Evolutionary conservation across 2,329 filamentous ascomycete genomes (phyloP).

Genomic region (Neofusicoccum sp.): DNA sequence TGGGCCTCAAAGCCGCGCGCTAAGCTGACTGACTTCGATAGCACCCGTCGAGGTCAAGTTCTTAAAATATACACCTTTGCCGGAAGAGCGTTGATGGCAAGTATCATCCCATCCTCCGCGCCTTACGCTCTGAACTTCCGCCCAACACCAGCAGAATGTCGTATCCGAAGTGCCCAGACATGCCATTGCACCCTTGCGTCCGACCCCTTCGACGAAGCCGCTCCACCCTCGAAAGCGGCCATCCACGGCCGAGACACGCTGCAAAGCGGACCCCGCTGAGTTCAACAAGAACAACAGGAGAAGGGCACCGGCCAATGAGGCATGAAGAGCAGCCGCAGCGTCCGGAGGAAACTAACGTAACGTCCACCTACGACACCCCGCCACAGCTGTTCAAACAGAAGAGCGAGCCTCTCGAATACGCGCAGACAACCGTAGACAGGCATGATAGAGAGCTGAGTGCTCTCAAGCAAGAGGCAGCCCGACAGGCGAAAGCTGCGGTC

Average conservation of each 20-base stretch:
- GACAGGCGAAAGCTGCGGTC: background rate
- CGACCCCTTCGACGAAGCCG: slow-evolving; percentile 3
- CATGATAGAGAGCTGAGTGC: background rate
- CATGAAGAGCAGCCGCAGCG: background rate
- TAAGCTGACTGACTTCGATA: background rate
- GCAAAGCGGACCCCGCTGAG: background rate
- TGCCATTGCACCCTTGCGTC: slow-evolving; percentile 2
- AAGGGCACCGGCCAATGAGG: background rate
- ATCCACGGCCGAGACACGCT: background rate
- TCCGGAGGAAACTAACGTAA: background rate
- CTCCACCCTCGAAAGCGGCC: background rate
- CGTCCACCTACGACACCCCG: background rate
- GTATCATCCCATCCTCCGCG: background rate
- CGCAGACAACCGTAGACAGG: background rate
- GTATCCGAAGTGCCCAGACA: slow-evolving; percentile 1
- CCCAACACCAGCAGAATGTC: background rate
- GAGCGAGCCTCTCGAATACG: background rate
- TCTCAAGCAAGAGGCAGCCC: background rate
- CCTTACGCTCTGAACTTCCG: background rate
- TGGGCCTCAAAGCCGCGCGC: background rate
- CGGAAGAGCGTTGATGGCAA: background rate
- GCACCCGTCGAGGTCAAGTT: background rate
- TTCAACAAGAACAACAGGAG: background rate
- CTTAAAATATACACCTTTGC: background rate
- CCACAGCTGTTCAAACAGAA: background rate